Conservation (phyloP, 2,329 filamentous ascomycete species). For the Colletotrichum tropicale region DNA sequence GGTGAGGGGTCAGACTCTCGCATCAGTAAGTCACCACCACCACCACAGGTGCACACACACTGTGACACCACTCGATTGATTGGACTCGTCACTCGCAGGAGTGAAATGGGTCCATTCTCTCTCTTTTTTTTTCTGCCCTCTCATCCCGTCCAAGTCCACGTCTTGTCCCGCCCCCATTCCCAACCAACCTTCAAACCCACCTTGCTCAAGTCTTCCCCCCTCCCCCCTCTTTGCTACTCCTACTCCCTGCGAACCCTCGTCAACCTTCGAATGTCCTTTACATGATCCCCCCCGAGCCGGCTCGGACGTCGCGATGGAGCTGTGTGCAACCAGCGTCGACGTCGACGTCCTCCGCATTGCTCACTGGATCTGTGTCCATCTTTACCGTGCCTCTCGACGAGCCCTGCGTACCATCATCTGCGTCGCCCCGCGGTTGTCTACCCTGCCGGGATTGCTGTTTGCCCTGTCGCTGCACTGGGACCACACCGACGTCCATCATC, state of each 20-base stretch:
- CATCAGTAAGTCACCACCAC: slow-evolving; percentile 5
- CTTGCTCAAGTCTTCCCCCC: neutral
- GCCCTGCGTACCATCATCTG: neutral
- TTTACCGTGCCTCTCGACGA: neutral
- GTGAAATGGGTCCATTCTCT: neutral
- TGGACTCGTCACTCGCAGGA: neutral
- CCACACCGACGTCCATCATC: neutral
- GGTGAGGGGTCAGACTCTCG: neutral
- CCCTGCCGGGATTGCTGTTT: neutral
- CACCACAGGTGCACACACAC: neutral
- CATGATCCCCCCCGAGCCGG: neutral
- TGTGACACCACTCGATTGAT: neutral
- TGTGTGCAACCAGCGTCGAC: neutral
- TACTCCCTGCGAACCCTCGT: neutral
- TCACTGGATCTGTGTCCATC: neutral
- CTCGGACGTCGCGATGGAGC: neutral
- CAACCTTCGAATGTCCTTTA: neutral
- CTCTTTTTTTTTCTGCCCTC: neutral
- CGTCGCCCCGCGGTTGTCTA: neutral
- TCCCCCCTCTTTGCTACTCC: neutral
- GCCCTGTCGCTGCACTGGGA: neutral
- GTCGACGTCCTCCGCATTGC: neutral
- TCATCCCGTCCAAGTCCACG: neutral
- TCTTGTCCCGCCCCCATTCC: neutral
- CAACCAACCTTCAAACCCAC: neutral